Evolutionary conservation across 1,284 basidiomycete species (phyloP).

Genomic region (Erythrobasidium hasegawianum): DNA sequence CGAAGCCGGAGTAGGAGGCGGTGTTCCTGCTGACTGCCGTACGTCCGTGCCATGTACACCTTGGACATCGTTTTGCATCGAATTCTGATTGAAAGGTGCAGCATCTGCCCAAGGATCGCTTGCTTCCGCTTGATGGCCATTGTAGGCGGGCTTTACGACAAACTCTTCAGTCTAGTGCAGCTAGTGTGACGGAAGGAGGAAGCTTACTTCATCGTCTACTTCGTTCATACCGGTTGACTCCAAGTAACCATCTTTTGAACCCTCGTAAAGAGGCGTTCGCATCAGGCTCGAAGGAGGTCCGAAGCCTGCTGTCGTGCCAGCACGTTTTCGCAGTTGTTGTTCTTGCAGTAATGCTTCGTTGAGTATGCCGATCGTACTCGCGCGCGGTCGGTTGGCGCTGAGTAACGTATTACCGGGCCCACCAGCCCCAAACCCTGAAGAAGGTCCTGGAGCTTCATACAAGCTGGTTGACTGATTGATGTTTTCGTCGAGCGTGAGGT

Average conservation of each 20-base stretch:
- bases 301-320: conserved; percentile 41
- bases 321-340: conserved; percentile 47
- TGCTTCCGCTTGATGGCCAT: neutral
- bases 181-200: neutral
- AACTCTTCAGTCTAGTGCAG: neutral
- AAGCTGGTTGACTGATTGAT: neutral
- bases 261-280: conserved; percentile 22
- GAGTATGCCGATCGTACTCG: conserved; percentile 85
- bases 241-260: conserved; percentile 3
- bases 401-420: neutral
- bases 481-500: neutral
- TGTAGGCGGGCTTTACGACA: conserved; percentile 14
- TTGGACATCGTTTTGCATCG: neutral
- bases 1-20: conserved; percentile 70
- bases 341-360: conserved; percentile 54
- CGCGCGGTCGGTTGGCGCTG: conserved; percentile 64
- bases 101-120: neutral
- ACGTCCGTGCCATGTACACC: neutral
- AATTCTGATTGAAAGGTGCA: neutral
- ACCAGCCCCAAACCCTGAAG: neutral
- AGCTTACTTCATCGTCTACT: conserved; percentile 17
- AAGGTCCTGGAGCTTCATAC: neutral
- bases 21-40: conserved; percentile 12
- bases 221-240: conserved; percentile 5
- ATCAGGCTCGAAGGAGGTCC: conserved; percentile 13